phyloP scores from a whole-genome alignment of 305 asterid genomes.

The Caryopteris hybrid region DNA sequence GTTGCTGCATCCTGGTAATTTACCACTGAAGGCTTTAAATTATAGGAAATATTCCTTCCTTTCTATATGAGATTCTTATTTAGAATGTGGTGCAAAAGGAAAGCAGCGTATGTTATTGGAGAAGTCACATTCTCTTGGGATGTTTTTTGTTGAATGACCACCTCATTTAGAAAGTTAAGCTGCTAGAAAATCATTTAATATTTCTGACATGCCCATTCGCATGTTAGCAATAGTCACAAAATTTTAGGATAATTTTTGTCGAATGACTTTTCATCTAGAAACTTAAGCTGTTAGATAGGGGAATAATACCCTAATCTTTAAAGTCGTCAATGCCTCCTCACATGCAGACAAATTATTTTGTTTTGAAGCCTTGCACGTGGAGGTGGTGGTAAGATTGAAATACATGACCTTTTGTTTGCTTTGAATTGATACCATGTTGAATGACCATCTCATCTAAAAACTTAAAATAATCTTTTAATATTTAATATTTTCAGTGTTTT shows the following conservation, averaged over 20 bases:
- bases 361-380: neutral
- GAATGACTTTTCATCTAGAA: neutral
- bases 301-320: neutral
- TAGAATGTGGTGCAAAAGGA: constrained; percentile 1
- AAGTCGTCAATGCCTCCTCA: neutral
- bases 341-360: neutral
- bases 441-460: neutral
- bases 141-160: neutral
- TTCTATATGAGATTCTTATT: constrained; percentile 17
- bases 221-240: neutral
- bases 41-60: constrained; percentile 6
- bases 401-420: neutral
- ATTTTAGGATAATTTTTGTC: neutral
- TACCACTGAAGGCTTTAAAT: constrained; percentile 21
- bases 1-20: constrained; percentile 94
- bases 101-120: neutral
- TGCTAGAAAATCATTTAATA: neutral
- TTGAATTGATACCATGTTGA: neutral
- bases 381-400: neutral
- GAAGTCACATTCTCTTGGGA: constrained; percentile 1
- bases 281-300: neutral
- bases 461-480: neutral
- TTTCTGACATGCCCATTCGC: neutral
- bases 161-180: neutral
- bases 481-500: neutral